phyloP scores from a whole-genome alignment of 805 yeast genomes.

The Starmera pachycereana region DNA sequence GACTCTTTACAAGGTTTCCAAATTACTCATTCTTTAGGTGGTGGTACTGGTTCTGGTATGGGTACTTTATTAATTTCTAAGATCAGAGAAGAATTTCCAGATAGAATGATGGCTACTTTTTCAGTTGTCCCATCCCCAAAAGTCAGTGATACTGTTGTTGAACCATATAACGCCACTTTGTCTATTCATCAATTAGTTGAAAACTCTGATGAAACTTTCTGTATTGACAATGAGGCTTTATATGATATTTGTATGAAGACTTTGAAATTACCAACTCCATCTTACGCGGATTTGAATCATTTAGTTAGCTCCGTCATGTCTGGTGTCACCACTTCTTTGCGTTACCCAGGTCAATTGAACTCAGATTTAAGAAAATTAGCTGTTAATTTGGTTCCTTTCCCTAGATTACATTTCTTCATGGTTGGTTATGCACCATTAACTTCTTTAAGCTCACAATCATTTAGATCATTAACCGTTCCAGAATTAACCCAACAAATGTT shows the following conservation, averaged over 20 bases:
- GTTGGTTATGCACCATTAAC: constrained; percentile 96
- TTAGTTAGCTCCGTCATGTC: constrained; percentile 96
- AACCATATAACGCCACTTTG: constrained; percentile 95
- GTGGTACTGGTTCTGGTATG: constrained; percentile 99
- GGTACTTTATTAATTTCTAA: constrained; percentile 91
- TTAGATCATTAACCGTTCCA: constrained; percentile 88
- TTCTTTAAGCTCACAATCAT: constrained; percentile 82
- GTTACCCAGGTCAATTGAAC: constrained; percentile 95
- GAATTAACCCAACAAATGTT: constrained; percentile 97
- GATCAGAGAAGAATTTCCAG: constrained; percentile 86
- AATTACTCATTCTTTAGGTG: constrained; percentile 95
- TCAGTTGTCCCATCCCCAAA: constrained; percentile 99
- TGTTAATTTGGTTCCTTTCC: constrained; percentile 97
- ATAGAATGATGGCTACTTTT: constrained; percentile 93
- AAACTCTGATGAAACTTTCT: constrained; percentile 97
- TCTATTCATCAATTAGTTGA: constrained; percentile 95
- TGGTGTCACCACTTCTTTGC: constrained; percentile 92
- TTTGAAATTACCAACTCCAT: constrained; percentile 85
- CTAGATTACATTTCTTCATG: constrained; percentile 98
- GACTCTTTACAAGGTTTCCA: constrained; percentile 96
- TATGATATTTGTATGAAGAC: constrained; percentile 97
- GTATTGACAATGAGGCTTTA: constrained; percentile 98
- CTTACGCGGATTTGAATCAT: constrained; percentile 75
- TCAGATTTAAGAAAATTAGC: constrained; percentile 98
- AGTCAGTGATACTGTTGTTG: constrained; percentile 93